Conservation (phyloP, 345 rosid genomes). For the Pistacia integerrima region DNA sequence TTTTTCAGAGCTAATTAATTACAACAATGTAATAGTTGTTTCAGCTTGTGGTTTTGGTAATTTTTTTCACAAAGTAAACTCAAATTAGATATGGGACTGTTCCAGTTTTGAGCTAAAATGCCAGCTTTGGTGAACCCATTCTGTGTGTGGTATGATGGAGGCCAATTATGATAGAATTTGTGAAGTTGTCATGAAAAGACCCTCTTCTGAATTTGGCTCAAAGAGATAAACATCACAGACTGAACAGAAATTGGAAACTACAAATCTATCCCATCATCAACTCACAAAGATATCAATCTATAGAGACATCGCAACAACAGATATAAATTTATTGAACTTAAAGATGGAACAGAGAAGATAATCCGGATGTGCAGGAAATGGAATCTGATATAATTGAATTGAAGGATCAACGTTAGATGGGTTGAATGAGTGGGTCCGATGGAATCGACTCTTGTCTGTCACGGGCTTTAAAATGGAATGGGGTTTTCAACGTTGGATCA, state of each 20-base stretch:
- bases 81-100: background rate
- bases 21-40: background rate
- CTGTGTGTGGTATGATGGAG: conserved; percentile 15
- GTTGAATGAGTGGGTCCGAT: conserved; percentile 18
- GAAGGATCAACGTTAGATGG: background rate
- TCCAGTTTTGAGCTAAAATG: background rate
- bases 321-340: too few relatives aligned
- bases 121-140: background rate
- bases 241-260: background rate
- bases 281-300: too few relatives aligned
- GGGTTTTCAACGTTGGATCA: background rate
- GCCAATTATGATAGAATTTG: conserved; percentile 19
- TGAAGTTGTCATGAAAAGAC: conserved; percentile 33
- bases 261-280: background rate
- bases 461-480: conserved; percentile 23
- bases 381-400: background rate
- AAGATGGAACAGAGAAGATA: too few relatives aligned
- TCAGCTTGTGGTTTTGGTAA: too few relatives aligned
- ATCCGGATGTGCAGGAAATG: background rate
- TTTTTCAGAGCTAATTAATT: background rate
- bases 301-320: too few relatives aligned
- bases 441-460: conserved; percentile 33
- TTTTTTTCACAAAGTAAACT: too few relatives aligned
- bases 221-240: background rate
- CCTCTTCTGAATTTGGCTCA: background rate